These are phyloP conservation scores for Pleurotus pulmonarius DNA, from an alignment of 768 basidiomycete species.

Conservation along the genomic window DNA sequence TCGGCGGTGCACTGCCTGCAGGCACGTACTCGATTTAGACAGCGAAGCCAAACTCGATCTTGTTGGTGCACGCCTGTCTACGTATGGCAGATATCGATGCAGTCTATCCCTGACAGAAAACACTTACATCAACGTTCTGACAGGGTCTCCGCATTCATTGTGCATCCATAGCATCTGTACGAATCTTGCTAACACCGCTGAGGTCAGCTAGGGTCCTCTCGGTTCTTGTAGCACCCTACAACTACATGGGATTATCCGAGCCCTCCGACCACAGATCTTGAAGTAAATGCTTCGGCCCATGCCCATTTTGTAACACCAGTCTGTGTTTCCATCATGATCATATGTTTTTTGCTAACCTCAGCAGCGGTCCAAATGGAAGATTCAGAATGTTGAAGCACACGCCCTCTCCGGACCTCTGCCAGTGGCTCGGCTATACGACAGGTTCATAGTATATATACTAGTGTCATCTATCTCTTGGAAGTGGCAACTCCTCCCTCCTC, in stretches of 20 bases:
- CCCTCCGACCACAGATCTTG: constrained; percentile 1
- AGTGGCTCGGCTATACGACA: constrained; percentile 1
- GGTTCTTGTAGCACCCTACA: constrained; percentile 1
- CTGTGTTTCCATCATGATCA: constrained; percentile 6
- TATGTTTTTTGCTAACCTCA: constrained; percentile 9
- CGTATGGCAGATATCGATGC: constrained; percentile 1
- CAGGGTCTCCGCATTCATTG: constrained; percentile 7
- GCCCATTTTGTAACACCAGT: constrained; percentile 6
- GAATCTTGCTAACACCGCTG: constrained; percentile 7
- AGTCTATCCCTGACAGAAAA: constrained; percentile 9
- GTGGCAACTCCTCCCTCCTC: neutral
- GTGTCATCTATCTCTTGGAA: neutral
- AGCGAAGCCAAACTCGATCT: constrained; percentile 8
- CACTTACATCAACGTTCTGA: constrained; percentile 9
- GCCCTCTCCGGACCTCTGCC: constrained; percentile 4
- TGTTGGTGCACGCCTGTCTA: neutral
- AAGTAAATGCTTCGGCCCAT: constrained; percentile 3
- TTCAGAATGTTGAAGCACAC: constrained; percentile 2
- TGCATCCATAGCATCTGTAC: neutral
- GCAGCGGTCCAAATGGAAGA: constrained; percentile 7
- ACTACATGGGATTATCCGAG: constrained; percentile 5
- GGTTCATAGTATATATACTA: constrained; percentile 6
- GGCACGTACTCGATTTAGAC: neutral
- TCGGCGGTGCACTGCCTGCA: constrained; percentile 4
- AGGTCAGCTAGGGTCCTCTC: constrained; percentile 1